These are phyloP conservation scores for Cladosporium sp. DNA, from an alignment of 2,329 filamentous ascomycete species.

Conservation along the genomic window DNA sequence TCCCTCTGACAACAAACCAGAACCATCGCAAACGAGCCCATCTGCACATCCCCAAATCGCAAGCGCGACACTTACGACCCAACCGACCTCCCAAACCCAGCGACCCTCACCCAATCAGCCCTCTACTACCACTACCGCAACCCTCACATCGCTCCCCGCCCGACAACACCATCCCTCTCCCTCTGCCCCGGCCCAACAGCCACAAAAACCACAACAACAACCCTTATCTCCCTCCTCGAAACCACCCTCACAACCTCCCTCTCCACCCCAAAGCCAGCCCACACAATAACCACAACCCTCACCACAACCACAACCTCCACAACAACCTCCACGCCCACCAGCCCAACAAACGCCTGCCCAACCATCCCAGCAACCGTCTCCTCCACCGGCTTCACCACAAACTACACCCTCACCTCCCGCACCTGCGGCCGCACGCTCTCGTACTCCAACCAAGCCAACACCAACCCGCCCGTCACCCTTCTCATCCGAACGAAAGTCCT, in stretches of 20 bases:
- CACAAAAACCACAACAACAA: background rate
- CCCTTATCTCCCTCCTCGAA: background rate
- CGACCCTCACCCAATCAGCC: background rate
- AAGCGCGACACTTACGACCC: background rate
- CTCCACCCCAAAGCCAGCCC: background rate
- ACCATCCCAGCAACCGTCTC: constrained; percentile 3
- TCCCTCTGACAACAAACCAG: background rate
- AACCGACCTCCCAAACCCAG: background rate
- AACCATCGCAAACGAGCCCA: background rate
- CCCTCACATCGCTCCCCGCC: background rate
- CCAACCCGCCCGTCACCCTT: constrained; percentile 11
- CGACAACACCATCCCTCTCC: background rate
- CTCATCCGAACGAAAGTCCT: background rate
- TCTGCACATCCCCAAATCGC: background rate
- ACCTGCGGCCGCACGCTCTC: constrained; percentile 2
- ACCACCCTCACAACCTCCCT: background rate
- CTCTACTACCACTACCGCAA: constrained; percentile 8
- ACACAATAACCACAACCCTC: background rate
- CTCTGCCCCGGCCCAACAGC: background rate
- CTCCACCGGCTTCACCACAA: background rate
- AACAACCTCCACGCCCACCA: background rate
- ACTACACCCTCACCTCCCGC: constrained; percentile 5
- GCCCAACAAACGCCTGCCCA: background rate
- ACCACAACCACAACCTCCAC: background rate
- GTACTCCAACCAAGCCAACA: constrained; percentile 18